Conservation (phyloP, 106 monocot genomes). For the Platanthera guangdongensis region DNA sequence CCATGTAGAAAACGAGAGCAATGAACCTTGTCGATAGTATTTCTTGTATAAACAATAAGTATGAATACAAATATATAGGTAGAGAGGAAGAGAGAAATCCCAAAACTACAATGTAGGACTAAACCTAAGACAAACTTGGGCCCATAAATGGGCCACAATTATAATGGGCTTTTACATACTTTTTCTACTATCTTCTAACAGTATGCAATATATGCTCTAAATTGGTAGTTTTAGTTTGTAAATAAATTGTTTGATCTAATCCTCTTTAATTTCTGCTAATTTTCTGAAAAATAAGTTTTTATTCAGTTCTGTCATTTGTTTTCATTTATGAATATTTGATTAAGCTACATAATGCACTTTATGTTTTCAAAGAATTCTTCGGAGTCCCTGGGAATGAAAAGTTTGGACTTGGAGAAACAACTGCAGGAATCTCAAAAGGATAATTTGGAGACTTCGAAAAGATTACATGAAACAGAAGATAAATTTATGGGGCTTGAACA, state of each 20-base stretch:
- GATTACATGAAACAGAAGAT: constrained; percentile 57
- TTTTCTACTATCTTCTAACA: no score
- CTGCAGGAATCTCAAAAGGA: constrained; percentile 45
- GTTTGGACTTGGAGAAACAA: constrained; percentile 56
- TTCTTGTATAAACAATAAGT: no score
- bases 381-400: constrained; percentile 45
- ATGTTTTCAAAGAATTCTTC: constrained; percentile 37
- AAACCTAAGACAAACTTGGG: no score
- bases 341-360: not conserved
- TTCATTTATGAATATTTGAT: not conserved
- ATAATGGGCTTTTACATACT: no score
- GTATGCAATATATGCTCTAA: not conserved
- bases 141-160: no score
- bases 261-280: not conserved
- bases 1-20: no score
- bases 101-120: no score
- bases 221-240: not conserved
- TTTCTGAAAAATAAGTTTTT: not conserved
- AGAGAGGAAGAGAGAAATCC: no score
- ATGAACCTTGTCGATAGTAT: no score
- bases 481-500: constrained; percentile 47
- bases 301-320: not conserved
- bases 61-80: no score
- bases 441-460: constrained; percentile 41
- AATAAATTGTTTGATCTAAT: not conserved